Evolutionary conservation across 495 filamentous ascomycete species (phyloP), one percentile per base, ranked within the genome.

Genomic region (Beverwykella pulmonaria): DNA sequence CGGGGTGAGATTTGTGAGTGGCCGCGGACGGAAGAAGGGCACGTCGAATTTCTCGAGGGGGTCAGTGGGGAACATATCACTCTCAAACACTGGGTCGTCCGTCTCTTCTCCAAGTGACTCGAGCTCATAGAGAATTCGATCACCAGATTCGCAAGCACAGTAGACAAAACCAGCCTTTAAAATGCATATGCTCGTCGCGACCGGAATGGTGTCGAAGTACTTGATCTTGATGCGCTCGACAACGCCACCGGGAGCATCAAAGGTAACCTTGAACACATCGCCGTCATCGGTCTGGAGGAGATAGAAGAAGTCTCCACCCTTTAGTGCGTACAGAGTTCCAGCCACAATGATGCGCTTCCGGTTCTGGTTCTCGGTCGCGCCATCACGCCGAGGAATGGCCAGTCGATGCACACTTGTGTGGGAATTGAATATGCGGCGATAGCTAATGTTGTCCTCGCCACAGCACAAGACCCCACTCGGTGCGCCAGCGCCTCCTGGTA

Each of bases 41-140:
- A 93, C 90, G 2, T 81, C 80, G 71, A 89, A 93, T 0, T 85
- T 76, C 27, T 87, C 84, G 1, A 80, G 80, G 0, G 87, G 82
- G 71, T 97, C 91, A 0, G 87, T 83, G 1, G 92, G 88, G 70
- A 89, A 94, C 46, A 87, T 79, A 50, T 96, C 91, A 74, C 93
- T 97, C 2, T 84, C 82, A 53, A 69, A 74, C 9, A 59, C 68
- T 15, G 69, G 66, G 74, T 97, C 92, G 20, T 96, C 89, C 67
- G 93, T 90, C 71, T 97, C 93, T 68, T 99, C 94, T n/a, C 93
- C 94, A 19, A 99, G 86, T 74, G 96, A 95, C 73, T 96, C 92
- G 67, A 99, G 96, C 76, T 97, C 92, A 75, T 98, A 98, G 63
- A 99, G 92, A 67, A 92, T 87, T 73, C 96, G 91, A 65, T 97